Evolutionary conservation across 495 filamentous ascomycete genomes (phyloP).

Genomic region (Penicillium goetzii): DNA sequence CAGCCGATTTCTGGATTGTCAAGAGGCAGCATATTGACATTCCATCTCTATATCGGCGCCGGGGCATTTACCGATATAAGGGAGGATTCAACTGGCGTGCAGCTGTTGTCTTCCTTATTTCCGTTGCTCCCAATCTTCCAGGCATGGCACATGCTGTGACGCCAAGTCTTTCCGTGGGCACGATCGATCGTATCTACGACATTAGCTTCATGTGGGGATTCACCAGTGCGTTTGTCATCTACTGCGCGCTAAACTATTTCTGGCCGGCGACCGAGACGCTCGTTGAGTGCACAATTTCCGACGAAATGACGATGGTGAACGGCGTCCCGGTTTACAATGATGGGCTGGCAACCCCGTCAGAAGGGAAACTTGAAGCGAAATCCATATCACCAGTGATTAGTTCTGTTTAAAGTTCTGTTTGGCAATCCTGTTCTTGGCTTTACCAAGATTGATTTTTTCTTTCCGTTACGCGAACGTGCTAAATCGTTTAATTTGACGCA

Average conservation of each 20-base stretch:
- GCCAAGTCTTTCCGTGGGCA: constrained; percentile 1
- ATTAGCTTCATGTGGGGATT: constrained; percentile 2
- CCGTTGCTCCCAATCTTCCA: background rate
- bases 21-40: background rate
- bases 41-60: constrained; percentile 1
- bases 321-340: constrained; percentile 1
- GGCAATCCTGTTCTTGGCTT: too few relatives aligned
- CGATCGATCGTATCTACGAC: background rate
- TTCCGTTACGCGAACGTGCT: too few relatives aligned
- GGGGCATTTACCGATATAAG: background rate
- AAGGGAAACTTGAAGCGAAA: too few relatives aligned
- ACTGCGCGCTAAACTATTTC: constrained; percentile 1
- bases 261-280: constrained; percentile 2
- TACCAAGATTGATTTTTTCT: too few relatives aligned
- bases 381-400: too few relatives aligned
- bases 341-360: background rate
- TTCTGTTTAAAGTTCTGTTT: too few relatives aligned
- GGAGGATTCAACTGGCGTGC: background rate
- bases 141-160: background rate
- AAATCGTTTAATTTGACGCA: too few relatives aligned
- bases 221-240: background rate
- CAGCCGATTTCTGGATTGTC: background rate
- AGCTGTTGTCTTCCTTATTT: background rate
- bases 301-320: background rate
- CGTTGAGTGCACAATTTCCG: background rate